Evolutionary conservation across 768 basidiomycete species (phyloP).

Genomic region (Boletus tomentosulus): DNA sequence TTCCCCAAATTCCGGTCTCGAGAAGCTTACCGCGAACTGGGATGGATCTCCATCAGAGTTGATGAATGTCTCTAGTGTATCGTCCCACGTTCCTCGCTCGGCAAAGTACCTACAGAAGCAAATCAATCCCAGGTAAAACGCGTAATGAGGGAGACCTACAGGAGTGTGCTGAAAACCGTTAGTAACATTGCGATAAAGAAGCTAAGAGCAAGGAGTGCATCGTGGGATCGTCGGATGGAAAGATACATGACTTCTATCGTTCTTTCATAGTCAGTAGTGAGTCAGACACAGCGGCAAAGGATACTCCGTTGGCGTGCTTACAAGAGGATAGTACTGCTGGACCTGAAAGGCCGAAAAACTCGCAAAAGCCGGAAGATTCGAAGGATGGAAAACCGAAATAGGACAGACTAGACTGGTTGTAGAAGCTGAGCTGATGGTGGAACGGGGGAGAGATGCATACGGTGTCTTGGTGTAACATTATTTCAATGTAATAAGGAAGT

Average conservation of each 20-base stretch:
- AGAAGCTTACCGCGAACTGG: slow-evolving; percentile 59
- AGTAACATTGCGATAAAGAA: slow-evolving; percentile 90
- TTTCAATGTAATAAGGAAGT: slow-evolving; percentile 84
- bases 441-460: slow-evolving; percentile 39
- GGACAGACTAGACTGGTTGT: slow-evolving; percentile 51
- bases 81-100: slow-evolving; percentile 89
- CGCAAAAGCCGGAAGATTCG: slow-evolving; percentile 85
- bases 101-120: slow-evolving; percentile 65
- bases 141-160: slow-evolving; percentile 42
- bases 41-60: slow-evolving; percentile 82
- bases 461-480: slow-evolving; percentile 80
- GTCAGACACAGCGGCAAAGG: slow-evolving; percentile 1
- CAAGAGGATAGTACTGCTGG: slow-evolving; percentile 79
- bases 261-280: slow-evolving; percentile 31
- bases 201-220: slow-evolving; percentile 79
- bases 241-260: slow-evolving; percentile 94
- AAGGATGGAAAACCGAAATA: slow-evolving; percentile 89
- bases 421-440: background rate
- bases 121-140: background rate
- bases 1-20: background rate
- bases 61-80: slow-evolving; percentile 71
- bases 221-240: slow-evolving; percentile 78
- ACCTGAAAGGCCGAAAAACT: slow-evolving; percentile 86
- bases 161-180: slow-evolving; percentile 80
- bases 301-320: slow-evolving; percentile 35